Conservation (phyloP, 345 rosid species). For the Odontarrhena argentea region DNA sequence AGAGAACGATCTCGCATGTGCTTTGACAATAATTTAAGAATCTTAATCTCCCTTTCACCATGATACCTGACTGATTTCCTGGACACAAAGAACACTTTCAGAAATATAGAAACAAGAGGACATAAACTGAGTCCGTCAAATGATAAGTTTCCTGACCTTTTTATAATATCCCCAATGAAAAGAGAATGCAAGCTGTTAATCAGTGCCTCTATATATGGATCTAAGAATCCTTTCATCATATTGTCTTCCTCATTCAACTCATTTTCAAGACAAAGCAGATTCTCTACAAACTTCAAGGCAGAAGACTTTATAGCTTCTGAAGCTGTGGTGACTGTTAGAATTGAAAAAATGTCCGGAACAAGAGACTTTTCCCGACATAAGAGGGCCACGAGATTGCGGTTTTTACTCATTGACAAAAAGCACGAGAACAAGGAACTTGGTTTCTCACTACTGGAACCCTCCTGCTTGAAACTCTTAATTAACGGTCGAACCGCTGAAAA, state of each 20-base stretch:
- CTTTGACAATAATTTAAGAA: slow-evolving; percentile 68
- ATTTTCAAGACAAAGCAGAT: slow-evolving; percentile 68
- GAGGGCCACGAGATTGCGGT: slow-evolving; percentile 59
- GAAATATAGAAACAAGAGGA: slow-evolving; percentile 27
- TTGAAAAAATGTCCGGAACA: slow-evolving; percentile 73
- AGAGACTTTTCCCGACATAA: slow-evolving; percentile 68
- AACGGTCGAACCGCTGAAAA: slow-evolving; percentile 71
- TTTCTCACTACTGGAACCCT: slow-evolving; percentile 93
- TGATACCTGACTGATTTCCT: slow-evolving; percentile 74
- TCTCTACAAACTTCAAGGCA: slow-evolving; percentile 75
- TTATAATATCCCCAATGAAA: slow-evolving; percentile 55
- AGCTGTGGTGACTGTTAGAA: slow-evolving; percentile 65
- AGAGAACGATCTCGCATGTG: slow-evolving; percentile 53
- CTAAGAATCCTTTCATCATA: slow-evolving; percentile 48
- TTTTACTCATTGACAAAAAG: slow-evolving; percentile 92
- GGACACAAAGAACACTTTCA: slow-evolving; percentile 32
- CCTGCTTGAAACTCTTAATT: slow-evolving; percentile 75
- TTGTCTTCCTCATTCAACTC: slow-evolving; percentile 56
- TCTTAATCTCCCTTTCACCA: slow-evolving; percentile 59
- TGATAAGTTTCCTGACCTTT: slow-evolving; percentile 58
- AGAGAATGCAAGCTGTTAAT: slow-evolving; percentile 67
- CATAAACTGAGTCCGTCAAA: slow-evolving; percentile 2
- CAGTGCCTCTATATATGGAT: slow-evolving; percentile 61
- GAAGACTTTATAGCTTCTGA: slow-evolving; percentile 76
- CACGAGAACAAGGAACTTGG: slow-evolving; percentile 88